Evolutionary conservation across 129 eudicot genomes (phyloP).

Genomic region (Chrysanthemum makinoi): DNA sequence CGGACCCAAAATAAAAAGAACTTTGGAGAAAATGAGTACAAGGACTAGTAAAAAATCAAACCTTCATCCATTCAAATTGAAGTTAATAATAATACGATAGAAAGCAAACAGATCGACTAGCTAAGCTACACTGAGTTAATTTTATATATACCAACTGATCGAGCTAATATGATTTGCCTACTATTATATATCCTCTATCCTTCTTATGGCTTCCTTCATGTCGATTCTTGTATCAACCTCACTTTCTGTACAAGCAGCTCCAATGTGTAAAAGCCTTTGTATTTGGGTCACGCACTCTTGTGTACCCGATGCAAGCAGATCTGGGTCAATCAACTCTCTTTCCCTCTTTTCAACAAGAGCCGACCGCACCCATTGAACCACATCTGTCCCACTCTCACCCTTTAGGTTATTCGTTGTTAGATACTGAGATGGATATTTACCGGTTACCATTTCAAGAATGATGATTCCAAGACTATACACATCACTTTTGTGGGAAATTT

Average conservation of each 20-base stretch:
- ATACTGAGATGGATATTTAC: slow-evolving; percentile 79
- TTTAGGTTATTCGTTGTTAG: slow-evolving; percentile 28
- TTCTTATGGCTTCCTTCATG: slow-evolving; percentile 61
- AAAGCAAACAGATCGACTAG: too few species aligned
- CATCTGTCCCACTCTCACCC: slow-evolving; percentile 63
- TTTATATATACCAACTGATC: too few species aligned
- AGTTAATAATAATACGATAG: too few species aligned
- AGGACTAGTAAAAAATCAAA: too few species aligned
- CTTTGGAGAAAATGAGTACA: neutral
- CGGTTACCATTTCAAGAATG: slow-evolving; percentile 60
- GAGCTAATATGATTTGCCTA: neutral
- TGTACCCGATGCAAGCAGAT: slow-evolving; percentile 20
- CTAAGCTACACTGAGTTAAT: too few species aligned
- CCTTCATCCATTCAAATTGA: too few species aligned
- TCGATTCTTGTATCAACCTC: slow-evolving; percentile 44
- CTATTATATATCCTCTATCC: slow-evolving; percentile 50
- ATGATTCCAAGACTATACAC: slow-evolving; percentile 50
- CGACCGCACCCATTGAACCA: slow-evolving; percentile 63
- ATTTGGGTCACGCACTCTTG: slow-evolving; percentile 33
- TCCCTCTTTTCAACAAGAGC: slow-evolving; percentile 48
- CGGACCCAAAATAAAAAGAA: neutral
- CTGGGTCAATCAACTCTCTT: slow-evolving; percentile 57
- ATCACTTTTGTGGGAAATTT: slow-evolving; percentile 52
- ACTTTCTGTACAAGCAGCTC: slow-evolving; percentile 53
- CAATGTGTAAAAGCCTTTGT: slow-evolving; percentile 54